Evolutionary conservation across 768 basidiomycete species (phyloP).

Genomic region (Astraeus odoratus): DNA sequence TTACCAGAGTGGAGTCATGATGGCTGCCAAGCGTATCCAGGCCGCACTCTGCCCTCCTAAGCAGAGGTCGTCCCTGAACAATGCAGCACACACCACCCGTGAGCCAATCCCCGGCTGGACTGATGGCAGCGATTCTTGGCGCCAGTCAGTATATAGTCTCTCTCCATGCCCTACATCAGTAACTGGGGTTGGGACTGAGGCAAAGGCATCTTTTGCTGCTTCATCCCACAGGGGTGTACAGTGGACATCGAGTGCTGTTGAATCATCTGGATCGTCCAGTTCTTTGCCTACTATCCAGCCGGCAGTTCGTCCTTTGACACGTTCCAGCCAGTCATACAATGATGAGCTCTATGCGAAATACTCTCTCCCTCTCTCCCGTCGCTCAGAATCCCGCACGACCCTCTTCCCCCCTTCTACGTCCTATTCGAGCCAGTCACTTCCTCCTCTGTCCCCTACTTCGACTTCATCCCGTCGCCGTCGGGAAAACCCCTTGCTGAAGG

Average conservation of each 20-base stretch:
- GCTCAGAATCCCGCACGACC: slow-evolving; percentile 44
- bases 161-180: slow-evolving; percentile 33
- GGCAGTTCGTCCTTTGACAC: slow-evolving; percentile 17
- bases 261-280: slow-evolving; percentile 14
- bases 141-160: slow-evolving; percentile 54
- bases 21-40: slow-evolving; percentile 54
- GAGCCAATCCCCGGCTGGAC: slow-evolving; percentile 60
- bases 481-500: slow-evolving; percentile 50
- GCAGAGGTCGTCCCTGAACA: slow-evolving; percentile 30
- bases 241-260: slow-evolving; percentile 36
- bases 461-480: slow-evolving; percentile 31
- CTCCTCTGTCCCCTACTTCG: slow-evolving; percentile 30
- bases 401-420: slow-evolving; percentile 29
- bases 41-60: slow-evolving; percentile 35
- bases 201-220: slow-evolving; percentile 40
- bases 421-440: slow-evolving; percentile 30
- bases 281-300: slow-evolving; percentile 20
- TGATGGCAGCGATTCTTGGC: slow-evolving; percentile 61
- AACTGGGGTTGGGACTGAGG: slow-evolving; percentile 21
- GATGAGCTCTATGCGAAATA: slow-evolving; percentile 52
- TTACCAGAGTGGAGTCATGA: slow-evolving; percentile 60
- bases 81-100: slow-evolving; percentile 29
- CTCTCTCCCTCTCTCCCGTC: slow-evolving; percentile 48
- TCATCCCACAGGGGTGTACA: slow-evolving; percentile 46
- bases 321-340: slow-evolving; percentile 26